Evolutionary conservation across 441 rosid species (phyloP), one percentile per base, ranked within the genome.

Genomic region (Arabidopsis lyrata): DNA sequence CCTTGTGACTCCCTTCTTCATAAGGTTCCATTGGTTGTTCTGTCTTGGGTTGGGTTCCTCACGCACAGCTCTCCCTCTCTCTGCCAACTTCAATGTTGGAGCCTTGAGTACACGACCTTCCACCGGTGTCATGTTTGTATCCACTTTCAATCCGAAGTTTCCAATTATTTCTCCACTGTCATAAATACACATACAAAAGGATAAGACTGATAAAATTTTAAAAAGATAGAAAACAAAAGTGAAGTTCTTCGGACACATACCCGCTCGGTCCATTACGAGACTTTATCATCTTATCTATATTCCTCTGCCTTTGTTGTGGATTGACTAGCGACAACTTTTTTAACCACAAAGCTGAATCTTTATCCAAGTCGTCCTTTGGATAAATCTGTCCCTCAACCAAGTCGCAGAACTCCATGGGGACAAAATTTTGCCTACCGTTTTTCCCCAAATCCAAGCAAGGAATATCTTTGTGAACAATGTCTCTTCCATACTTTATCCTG

Each of bases 21-120:
- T 78, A 66, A 95, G 86, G 80, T 90, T 95, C 99, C 99, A 95
- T 2, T 90, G 96, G 32, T 82, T 83, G 50, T 82, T 83, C 62
- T 39, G 79, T 18, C 18, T 47, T n/a, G 54, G 49, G 66, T 91
- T 95, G 57, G 91, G 97, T 48, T 81, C 55, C 47, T 88, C 55
- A 42, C 77, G 79, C 18, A 81, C 62, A 61, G 74, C 38, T 49
- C 54, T 75, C 22, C 97, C 97, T 50, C 72, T 60, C 0, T 70
- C 77, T 6, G 80, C 63, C 24, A 92, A 54, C 80, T 88, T 95
- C 82, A 95, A 73, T 54, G 78, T 75, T 3, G 99, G 99, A 29
- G 97, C 92, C 60, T 78, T 79, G 54, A 92, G 84, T 14, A 95
- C 90, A 44, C 95, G 95, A 44, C 95, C 96, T 0, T 2, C 62